These are phyloP conservation scores for Bipolaris zeicola DNA, from an alignment of 2,329 filamentous ascomycete species.

Conservation along the genomic window DNA sequence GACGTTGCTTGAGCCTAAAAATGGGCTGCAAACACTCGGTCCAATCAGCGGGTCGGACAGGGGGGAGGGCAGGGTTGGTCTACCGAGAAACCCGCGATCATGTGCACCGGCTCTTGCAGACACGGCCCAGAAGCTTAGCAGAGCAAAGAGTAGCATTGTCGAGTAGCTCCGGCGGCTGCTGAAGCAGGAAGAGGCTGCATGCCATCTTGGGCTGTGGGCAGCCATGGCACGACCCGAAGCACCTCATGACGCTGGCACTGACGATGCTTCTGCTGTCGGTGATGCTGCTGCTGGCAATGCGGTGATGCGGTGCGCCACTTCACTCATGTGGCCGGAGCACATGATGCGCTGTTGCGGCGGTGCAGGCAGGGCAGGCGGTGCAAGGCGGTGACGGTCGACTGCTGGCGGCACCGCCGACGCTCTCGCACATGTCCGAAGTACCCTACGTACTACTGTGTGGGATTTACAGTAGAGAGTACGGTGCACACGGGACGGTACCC, in stretches of 20 bases:
- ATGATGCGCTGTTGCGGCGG: slow-evolving; percentile 29
- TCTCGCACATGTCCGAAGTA: slow-evolving; percentile 10
- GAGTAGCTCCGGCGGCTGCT: slow-evolving; percentile 46
- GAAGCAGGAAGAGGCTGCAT: slow-evolving; percentile 29
- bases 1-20: slow-evolving; percentile 47
- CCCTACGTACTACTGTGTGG: background rate
- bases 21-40: slow-evolving; percentile 38
- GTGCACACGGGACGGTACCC: too few relatives aligned
- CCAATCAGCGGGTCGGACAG: slow-evolving; percentile 44
- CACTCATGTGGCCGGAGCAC: slow-evolving; percentile 15
- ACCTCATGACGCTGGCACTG: slow-evolving; percentile 13
- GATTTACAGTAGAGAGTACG: too few relatives aligned
- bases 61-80: slow-evolving; percentile 37
- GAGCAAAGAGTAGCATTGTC: slow-evolving; percentile 27
- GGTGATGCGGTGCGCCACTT: slow-evolving; percentile 23
- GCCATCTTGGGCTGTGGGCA: slow-evolving; percentile 21
- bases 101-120: slow-evolving; percentile 35
- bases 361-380: slow-evolving; percentile 25
- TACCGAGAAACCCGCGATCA: slow-evolving; percentile 32
- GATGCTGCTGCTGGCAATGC: background rate
- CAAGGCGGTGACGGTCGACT: slow-evolving; percentile 9
- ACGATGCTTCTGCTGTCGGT: slow-evolving; percentile 3
- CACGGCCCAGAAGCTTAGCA: slow-evolving; percentile 33
- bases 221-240: background rate
- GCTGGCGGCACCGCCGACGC: slow-evolving; percentile 33